Percentiles rank a stretch among this genome's conserved stretches.
phyloP scores from a whole-genome alignment of 352 stramenopile species.

The Saprolegnia diclina region DNA sequence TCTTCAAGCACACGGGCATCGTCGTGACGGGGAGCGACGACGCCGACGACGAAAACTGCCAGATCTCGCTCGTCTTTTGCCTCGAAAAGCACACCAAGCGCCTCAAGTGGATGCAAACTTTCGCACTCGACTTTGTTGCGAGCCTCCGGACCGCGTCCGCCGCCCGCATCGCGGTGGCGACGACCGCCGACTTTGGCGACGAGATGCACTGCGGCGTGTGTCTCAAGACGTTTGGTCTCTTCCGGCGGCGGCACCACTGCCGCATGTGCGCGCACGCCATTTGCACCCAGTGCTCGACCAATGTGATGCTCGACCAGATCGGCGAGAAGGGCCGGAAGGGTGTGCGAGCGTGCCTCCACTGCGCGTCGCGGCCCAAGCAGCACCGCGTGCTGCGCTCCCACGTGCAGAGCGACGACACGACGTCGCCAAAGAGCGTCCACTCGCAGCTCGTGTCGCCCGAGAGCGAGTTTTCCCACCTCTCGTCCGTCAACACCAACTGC shows the following conservation, averaged over 20 bases:
- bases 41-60: constrained; percentile 1
- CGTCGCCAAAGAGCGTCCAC: background rate
- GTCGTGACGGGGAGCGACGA: background rate
- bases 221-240: constrained; percentile 55
- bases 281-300: constrained; percentile 64
- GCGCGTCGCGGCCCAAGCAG: background rate
- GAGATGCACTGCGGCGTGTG: constrained; percentile 57
- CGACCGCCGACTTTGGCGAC: constrained; percentile 5
- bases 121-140: constrained; percentile 1
- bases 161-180: background rate
- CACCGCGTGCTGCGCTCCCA: background rate
- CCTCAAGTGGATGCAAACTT: constrained; percentile 17
- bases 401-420: constrained; percentile 11
- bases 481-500: background rate
- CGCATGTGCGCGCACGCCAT: constrained; percentile 71
- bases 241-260: constrained; percentile 74
- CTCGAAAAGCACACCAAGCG: constrained; percentile 5
- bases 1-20: constrained; percentile 9
- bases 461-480: background rate
- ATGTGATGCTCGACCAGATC: background rate
- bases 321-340: background rate
- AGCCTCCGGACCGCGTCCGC: background rate
- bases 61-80: constrained; percentile 12
- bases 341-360: constrained; percentile 8
- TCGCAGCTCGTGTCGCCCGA: background rate